Evolutionary conservation across 2,329 filamentous ascomycete species (phyloP), one percentile per base, ranked within the genome.

Genomic region (Penicillium sp.): DNA sequence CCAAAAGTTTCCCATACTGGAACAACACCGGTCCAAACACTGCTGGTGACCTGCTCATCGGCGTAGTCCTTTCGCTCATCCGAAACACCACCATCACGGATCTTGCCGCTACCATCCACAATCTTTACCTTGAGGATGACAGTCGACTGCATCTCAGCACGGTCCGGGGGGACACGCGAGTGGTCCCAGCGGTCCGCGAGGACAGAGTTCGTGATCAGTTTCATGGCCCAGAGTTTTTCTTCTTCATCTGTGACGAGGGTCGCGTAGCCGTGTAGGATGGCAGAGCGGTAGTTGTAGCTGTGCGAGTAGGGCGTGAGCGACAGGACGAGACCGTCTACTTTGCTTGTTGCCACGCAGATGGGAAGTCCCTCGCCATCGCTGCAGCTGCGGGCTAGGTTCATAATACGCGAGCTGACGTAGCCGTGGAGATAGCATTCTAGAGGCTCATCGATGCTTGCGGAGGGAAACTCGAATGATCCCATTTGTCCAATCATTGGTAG

Each of bases 401-500:
- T 88, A 33, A 96, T 79, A 8, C 91, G 87, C 0, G 86, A 86
- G 57, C 86, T 89, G 63, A 93, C 87, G 72, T 93, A 95, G 68
- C 90, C 90, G 73, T 96, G 91, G 8, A 96, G 81, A 71, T 95
- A 95, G 59, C 88, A 81, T 55, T 91, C 87, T 5, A 91, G 78
- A 0, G 87, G 84, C 61, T 91, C 86, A 48, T 82, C 79, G 17
- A 82, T 72, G 50, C 80, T 78, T 16, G 84, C 80, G 51, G 82
- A 86, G 5, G 87, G 87, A 56, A 77, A 76, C 9, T 79, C 79
- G 69, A 87, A 94, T 25, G 86, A 89, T 12, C 85, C 89, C 81
- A 94, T 88, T 65, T 89, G 86, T 49, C 89, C 90, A 66, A 95
- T 89, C 90, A 95, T 93, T 58, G 91, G 91, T 2, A 96, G 80